Base-by-base conservation (phyloP, 2,329 filamentous ascomycete species). In the Botryotinia globosa region DNA sequence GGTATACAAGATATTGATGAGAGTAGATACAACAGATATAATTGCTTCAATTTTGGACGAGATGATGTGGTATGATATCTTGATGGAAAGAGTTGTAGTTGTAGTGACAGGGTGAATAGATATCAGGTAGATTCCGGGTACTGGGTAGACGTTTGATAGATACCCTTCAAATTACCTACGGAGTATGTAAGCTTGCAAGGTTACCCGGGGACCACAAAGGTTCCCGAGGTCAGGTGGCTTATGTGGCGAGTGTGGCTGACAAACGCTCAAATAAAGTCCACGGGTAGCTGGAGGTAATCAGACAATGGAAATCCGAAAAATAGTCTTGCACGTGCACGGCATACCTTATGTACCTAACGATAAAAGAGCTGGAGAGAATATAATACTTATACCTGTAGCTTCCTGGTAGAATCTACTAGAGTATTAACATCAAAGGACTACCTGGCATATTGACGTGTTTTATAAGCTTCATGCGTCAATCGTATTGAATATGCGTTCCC, bases 401-500 rank as follows among this genome's bases (percentile, higher is more conserved):
- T 18, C 14, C n/a, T 56, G 4, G 51, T 29, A 29, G 51, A 18
- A 32, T 29, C 51, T 56, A 29, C 51, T 18, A 14, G 22, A 29
- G n/a, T 42, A 32, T 29, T 34, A 48, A 54, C 37, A 68, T 18
- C 42, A 25, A 68, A 51, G 18, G 22, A 39, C 42, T n/a, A 7
- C 48, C 25, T n/a, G 8, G 48, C 25, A 61, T 14, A 39, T 37
- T 61, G n/a, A 32, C 48, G 25, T 39, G n/a, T 9, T 32, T 16
- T 45, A 32, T 51, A 54, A 22, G 7, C 37, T 56, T 56, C 34
- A 56, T 68, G 65, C 65, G 29, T 58, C 18, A 68, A 32, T 42
- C 37, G 3, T 25, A 10, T 68, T 42, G 7, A 71, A 66, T 56
- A 71, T 71, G 69, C 69, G 61, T 44, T 66, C 61, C 37, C n/a